These are phyloP conservation scores for Ogataea siamensis DNA, from an alignment of 805 yeast genomes.

Conservation along the genomic window DNA sequence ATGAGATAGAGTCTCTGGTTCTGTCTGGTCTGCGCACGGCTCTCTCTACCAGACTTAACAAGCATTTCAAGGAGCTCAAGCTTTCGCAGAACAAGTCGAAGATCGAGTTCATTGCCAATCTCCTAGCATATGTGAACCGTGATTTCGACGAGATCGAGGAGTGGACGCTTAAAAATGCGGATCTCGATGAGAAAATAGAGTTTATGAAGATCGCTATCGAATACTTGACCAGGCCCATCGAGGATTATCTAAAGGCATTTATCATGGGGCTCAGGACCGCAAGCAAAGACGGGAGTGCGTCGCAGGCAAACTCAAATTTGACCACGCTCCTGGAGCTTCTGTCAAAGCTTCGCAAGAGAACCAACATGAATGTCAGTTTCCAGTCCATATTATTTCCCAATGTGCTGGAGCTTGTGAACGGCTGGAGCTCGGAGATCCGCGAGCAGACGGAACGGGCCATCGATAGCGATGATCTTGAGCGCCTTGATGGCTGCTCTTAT, in stretches of 20 bases:
- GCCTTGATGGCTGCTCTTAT: conserved; percentile 30
- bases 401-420: conserved; percentile 21
- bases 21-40: conserved; percentile 10
- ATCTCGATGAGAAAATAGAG: conserved; percentile 20
- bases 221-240: conserved; percentile 20
- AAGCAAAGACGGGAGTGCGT: conserved; percentile 2
- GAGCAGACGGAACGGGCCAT: conserved; percentile 48
- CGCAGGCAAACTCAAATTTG: conserved; percentile 11
- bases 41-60: conserved; percentile 13
- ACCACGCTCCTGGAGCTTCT: conserved; percentile 13
- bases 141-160: conserved; percentile 27
- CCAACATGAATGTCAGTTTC: conserved; percentile 24
- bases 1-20: conserved; percentile 16
- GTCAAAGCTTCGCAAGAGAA: conserved; percentile 17
- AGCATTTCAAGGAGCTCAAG: conserved; percentile 16
- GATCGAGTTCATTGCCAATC: conserved; percentile 18
- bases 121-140: conserved; percentile 19
- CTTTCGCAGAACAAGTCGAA: conserved; percentile 13
- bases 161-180: conserved; percentile 27
- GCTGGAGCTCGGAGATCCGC: conserved; percentile 28
- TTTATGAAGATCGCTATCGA: conserved; percentile 21
- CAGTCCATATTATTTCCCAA: conserved; percentile 27
- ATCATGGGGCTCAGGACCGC: conserved; percentile 14
- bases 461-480: conserved; percentile 54
- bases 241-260: conserved; percentile 20